Conservation (phyloP, 2,329 filamentous ascomycete species). For the Pseudomassariella vexata region DNA sequence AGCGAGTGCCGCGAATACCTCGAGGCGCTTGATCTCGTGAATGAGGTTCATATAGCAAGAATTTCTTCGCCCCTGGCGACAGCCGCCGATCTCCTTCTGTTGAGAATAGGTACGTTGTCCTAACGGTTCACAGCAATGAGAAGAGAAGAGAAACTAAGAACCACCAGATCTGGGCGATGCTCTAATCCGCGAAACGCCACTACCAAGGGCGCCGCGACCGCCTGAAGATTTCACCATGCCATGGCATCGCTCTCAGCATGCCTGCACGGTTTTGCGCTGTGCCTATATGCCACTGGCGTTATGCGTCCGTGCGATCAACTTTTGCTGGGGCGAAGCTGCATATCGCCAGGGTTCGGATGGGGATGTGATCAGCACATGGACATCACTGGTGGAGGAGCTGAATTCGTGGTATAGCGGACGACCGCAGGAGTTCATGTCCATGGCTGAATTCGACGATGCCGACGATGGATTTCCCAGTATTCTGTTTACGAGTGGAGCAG, state of each 20-base stretch:
- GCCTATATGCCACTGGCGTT: slow-evolving; percentile 22
- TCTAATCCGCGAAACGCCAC: slow-evolving; percentile 5
- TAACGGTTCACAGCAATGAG: too few relatives aligned
- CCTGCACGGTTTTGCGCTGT: slow-evolving; percentile 10
- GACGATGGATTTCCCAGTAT: slow-evolving; percentile 26
- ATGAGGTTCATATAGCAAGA: too few relatives aligned
- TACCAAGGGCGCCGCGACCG: background rate
- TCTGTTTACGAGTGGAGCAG: slow-evolving; percentile 31
- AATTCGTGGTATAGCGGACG: slow-evolving; percentile 26
- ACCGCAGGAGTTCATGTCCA: slow-evolving; percentile 25
- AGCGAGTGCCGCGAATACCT: too few relatives aligned
- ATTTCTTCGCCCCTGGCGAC: too few relatives aligned
- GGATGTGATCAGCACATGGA: slow-evolving; percentile 21
- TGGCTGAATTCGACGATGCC: slow-evolving; percentile 25
- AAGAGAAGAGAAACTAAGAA: too few relatives aligned
- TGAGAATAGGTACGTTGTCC: slow-evolving; percentile 6
- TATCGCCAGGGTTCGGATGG: slow-evolving; percentile 9
- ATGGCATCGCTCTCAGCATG: slow-evolving; percentile 9
- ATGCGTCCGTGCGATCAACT: slow-evolving; percentile 28
- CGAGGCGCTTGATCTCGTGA: too few relatives aligned
- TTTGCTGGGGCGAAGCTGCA: slow-evolving; percentile 16
- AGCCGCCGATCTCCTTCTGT: too few relatives aligned
- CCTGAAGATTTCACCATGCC: slow-evolving; percentile 5
- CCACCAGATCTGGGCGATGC: slow-evolving; percentile 4
- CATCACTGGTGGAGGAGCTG: slow-evolving; percentile 22